Base-by-base conservation (phyloP, 176 grass and related monocot species). In the Oryza australiensis region DNA sequence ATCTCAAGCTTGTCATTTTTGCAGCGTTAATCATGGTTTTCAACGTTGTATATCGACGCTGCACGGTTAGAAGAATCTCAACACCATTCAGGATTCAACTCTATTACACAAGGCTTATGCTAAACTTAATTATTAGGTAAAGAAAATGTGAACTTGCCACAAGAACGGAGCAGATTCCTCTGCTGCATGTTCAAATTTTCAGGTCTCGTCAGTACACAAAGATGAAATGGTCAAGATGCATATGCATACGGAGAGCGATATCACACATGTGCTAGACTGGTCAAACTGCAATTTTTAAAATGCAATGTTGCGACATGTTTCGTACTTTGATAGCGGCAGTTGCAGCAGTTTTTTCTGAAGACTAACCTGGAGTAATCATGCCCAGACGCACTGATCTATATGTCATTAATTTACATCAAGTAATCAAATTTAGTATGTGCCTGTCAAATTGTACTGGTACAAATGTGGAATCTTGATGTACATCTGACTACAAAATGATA, bases 291-390 rank as follows among this genome's bases (percentile, higher is more conserved):
- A 3, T 77, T 72, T 60, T 32, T 65, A 1, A 42, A 66, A 11
- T 77, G 28, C 28, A 74, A 7, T 23, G 10, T 26, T 27, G 59
- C 14, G 28, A 68, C 62, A 80, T 33, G 48, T 81, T 60, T 75
- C 22, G 64, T 15, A 53, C 66, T 81, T 60, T 68, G 28, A 74
- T 15, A 41, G 41, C 5, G 53, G 40, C 65, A 37, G 78, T 11
- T 69, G 37, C 8, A 69, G 22, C 27, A 68, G 62, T 35, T 46
- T 74, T 69, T 74, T 69, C 18, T 87, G 48, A 46, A 43, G 16
- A 37, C 16, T 63, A 75, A 14, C 29, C 9, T 18, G 20, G 30
- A 48, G 27, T 51, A 64, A 64, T 69, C 66, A 71, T 64, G 62
- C n/a, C 35, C 34, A 2, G 45, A 72, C 38, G 18, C 24, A 30